Evolutionary conservation across 1,284 basidiomycete species (phyloP), one percentile per base, ranked within the genome.

Genomic region (Apiotrichum sp.): DNA sequence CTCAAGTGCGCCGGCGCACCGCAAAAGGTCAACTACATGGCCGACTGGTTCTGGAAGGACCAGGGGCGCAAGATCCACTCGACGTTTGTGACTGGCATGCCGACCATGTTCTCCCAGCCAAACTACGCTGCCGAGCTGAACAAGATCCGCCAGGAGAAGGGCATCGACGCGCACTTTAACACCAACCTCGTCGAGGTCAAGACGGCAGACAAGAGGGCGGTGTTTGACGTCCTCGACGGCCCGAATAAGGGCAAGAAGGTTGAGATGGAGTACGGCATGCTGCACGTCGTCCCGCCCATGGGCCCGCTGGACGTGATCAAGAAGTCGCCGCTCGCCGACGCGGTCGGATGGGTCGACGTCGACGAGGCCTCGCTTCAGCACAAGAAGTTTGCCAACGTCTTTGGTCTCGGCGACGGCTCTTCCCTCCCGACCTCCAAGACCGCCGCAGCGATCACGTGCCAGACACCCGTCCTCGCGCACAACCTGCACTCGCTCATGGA

Each of bases 1-100:
- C 84, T 98, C 74, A 98, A 98, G 78, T 98, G 93, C 72, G 89
- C 93, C 53, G 95, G 95, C 75, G 90, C 89, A 13, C 90, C 89
- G 16, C 89, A 92, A 70, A 93, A 93, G 77, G 88, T 93, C 63
- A 89, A 91, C 84, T 95, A 91, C 88, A 92, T 93, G 88, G 87
- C 90, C 48, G 67, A 75, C 56, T 71, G 74, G 60, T 74, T 71
- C 62, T 80, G 78, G 73, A 75, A 77, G 55, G 75, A 75, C 55
- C 65, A 68, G 51, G 54, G 54, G 32, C 60, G 60, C 39, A 66
- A 66, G 47, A 61, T 68, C 16, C 81, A 85, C 57, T 77, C 91
- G 59, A 83, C 89, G 59, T 98, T 97, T 74, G 87, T 88, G 68
- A 93, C 88, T n/a, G 95, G 93, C 56, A 87, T 87, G 71, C 89